Conservation (phyloP, 2,329 filamentous ascomycete species). For the Thelonectria rubi region DNA sequence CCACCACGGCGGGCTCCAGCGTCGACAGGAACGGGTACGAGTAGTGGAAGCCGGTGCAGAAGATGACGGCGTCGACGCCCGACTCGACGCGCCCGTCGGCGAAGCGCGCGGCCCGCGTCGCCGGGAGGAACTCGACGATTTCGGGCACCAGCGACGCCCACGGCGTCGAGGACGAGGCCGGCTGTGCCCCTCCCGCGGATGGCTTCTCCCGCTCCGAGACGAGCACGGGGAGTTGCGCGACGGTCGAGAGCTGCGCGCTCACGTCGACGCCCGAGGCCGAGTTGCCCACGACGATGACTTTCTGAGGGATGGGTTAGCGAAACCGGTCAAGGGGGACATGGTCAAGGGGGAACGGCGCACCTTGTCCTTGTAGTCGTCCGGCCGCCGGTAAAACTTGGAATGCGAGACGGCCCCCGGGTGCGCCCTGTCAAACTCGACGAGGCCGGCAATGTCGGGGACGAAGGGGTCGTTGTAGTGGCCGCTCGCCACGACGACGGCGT, state of each 20-base stretch:
- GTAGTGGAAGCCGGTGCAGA: slow-evolving; percentile 89
- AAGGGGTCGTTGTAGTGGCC: slow-evolving; percentile 71
- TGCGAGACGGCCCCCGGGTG: slow-evolving; percentile 64
- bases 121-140: slow-evolving; percentile 57
- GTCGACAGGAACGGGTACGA: slow-evolving; percentile 74
- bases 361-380: slow-evolving; percentile 46
- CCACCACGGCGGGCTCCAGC: slow-evolving; percentile 59
- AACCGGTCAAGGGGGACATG: too few relatives aligned
- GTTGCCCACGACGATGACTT: slow-evolving; percentile 73
- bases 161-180: slow-evolving; percentile 37
- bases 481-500: slow-evolving; percentile 70
- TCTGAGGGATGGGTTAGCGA: slow-evolving; percentile 58
- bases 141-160: slow-evolving; percentile 51
- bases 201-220: slow-evolving; percentile 57
- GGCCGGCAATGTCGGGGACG: slow-evolving; percentile 65
- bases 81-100: slow-evolving; percentile 68
- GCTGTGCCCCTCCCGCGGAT: slow-evolving; percentile 38
- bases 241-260: slow-evolving; percentile 66
- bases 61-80: slow-evolving; percentile 77
- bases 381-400: slow-evolving; percentile 73
- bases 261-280: slow-evolving; percentile 78
- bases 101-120: slow-evolving; percentile 66
- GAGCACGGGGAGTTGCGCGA: slow-evolving; percentile 64
- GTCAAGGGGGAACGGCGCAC: slow-evolving; percentile 23
- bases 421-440: slow-evolving; percentile 59